These are phyloP conservation scores for Neurospora tetrasperma DNA, from an alignment of 495 filamentous ascomycete species.

Conservation along the genomic window DNA sequence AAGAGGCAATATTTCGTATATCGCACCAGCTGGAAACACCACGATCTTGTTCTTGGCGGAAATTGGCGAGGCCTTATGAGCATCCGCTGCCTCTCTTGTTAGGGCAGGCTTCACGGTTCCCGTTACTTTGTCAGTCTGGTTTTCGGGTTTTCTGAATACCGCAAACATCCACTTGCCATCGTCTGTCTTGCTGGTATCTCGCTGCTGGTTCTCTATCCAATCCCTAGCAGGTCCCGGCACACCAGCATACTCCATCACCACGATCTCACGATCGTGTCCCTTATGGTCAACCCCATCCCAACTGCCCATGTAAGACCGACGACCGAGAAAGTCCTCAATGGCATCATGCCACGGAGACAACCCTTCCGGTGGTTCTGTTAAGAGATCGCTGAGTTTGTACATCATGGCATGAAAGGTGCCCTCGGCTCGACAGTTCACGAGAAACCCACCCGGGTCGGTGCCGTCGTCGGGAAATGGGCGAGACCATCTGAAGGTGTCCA, in stretches of 20 bases:
- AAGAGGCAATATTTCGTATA: slow-evolving; percentile 25
- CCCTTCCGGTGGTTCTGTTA: slow-evolving; percentile 9
- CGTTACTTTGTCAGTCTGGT: slow-evolving; percentile 9
- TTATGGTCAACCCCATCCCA: slow-evolving; percentile 29
- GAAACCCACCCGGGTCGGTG: slow-evolving; percentile 18
- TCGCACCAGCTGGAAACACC: slow-evolving; percentile 21
- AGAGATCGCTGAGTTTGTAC: slow-evolving; percentile 23
- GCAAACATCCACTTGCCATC: slow-evolving; percentile 18
- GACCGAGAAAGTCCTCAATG: slow-evolving; percentile 16
- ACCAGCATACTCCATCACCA: slow-evolving; percentile 26
- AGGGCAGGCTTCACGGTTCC: slow-evolving; percentile 8
- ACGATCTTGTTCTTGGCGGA: slow-evolving; percentile 24
- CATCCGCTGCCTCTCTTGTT: slow-evolving; percentile 1
- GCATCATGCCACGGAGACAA: slow-evolving; percentile 19
- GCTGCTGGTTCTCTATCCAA: slow-evolving; percentile 27
- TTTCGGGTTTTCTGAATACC: slow-evolving; percentile 22
- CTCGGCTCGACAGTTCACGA: slow-evolving; percentile 18
- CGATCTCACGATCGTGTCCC: slow-evolving; percentile 20
- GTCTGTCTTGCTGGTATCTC: slow-evolving; percentile 4
- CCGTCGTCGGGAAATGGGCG: slow-evolving; percentile 25
- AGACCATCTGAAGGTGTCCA: slow-evolving; percentile 22
- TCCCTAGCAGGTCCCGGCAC: slow-evolving; percentile 16
- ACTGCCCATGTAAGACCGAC: slow-evolving; percentile 16
- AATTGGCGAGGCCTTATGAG: neutral
- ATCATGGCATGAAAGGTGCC: slow-evolving; percentile 18